Conservation (phyloP, 441 rosid species). For the Erysimum pusillum region DNA sequence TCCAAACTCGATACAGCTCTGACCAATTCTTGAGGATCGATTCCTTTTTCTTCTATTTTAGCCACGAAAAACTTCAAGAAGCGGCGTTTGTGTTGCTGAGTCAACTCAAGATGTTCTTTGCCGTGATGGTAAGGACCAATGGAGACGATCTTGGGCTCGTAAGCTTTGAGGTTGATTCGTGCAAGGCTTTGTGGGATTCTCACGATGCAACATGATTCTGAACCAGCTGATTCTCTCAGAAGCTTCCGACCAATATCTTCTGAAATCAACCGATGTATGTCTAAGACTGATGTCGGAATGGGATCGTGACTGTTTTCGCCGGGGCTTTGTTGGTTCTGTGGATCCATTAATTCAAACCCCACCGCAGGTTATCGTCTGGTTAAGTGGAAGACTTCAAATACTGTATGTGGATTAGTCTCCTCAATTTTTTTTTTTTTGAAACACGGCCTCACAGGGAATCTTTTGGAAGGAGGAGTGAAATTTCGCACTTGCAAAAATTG, state of each 20-base stretch:
- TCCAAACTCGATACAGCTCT: background rate
- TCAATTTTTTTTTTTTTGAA: too few relatives aligned
- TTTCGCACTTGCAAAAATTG: background rate
- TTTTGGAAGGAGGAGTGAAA: background rate
- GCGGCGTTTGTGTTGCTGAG: background rate
- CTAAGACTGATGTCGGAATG: background rate
- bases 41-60: background rate
- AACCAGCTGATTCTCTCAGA: background rate
- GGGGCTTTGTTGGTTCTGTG: background rate
- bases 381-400: background rate
- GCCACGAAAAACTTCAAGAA: slow-evolving; percentile 1
- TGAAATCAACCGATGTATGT: background rate
- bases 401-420: background rate
- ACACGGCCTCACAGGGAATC: too few relatives aligned
- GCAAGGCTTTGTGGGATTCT: slow-evolving; percentile 1
- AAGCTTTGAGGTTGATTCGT: background rate
- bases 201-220: background rate
- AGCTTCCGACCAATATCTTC: background rate
- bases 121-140: slow-evolving; percentile 6
- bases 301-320: background rate
- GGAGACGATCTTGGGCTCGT: background rate
- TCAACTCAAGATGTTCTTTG: background rate
- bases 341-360: background rate
- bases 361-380: background rate
- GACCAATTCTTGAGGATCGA: slow-evolving; percentile 2